A percentile compares a stretch with the other conserved stretches of the same genome.
phyloP scores from a whole-genome alignment of 495 filamentous ascomycete genomes.

The Hapsidospora chrysogenum region DNA sequence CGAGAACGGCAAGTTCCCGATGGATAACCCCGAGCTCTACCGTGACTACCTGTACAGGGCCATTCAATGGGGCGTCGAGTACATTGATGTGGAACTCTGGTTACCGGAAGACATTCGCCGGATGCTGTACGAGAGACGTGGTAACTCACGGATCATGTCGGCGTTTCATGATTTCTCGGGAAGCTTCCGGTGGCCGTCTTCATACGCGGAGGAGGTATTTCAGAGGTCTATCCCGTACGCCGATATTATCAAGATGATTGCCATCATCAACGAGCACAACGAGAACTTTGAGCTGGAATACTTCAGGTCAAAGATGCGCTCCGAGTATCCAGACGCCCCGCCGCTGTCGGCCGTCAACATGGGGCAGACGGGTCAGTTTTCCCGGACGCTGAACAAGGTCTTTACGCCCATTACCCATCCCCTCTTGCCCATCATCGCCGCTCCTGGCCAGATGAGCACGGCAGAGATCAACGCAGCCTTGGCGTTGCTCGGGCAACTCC shows the following conservation, averaged over 20 bases:
- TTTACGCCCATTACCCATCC: slow-evolving; percentile 81
- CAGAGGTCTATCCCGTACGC: slow-evolving; percentile 52
- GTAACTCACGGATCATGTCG: slow-evolving; percentile 67
- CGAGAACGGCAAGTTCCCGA: slow-evolving; percentile 70
- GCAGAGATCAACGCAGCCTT: slow-evolving; percentile 69
- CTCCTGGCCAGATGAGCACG: slow-evolving; percentile 67
- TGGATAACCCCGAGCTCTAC: slow-evolving; percentile 57
- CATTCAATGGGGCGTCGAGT: slow-evolving; percentile 75
- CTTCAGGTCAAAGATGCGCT: slow-evolving; percentile 61
- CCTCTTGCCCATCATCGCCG: slow-evolving; percentile 66
- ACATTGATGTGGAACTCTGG: slow-evolving; percentile 77
- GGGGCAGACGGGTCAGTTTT: slow-evolving; percentile 69
- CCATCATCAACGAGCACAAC: slow-evolving; percentile 57
- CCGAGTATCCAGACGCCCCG: slow-evolving; percentile 42
- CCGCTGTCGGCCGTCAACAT: slow-evolving; percentile 74
- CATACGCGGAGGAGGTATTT: slow-evolving; percentile 51
- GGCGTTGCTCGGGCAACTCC: slow-evolving; percentile 62
- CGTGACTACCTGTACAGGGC: slow-evolving; percentile 62
- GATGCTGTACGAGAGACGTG: slow-evolving; percentile 47
- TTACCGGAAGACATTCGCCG: slow-evolving; percentile 58
- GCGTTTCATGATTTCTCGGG: slow-evolving; percentile 79
- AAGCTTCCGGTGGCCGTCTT: slow-evolving; percentile 63
- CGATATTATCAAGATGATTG: slow-evolving; percentile 81
- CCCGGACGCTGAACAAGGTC: slow-evolving; percentile 61
- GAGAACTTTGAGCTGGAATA: slow-evolving; percentile 81